These are phyloP conservation scores for Chlorencoelia australis DNA, from an alignment of 2,329 filamentous ascomycete species.

Conservation along the genomic window DNA sequence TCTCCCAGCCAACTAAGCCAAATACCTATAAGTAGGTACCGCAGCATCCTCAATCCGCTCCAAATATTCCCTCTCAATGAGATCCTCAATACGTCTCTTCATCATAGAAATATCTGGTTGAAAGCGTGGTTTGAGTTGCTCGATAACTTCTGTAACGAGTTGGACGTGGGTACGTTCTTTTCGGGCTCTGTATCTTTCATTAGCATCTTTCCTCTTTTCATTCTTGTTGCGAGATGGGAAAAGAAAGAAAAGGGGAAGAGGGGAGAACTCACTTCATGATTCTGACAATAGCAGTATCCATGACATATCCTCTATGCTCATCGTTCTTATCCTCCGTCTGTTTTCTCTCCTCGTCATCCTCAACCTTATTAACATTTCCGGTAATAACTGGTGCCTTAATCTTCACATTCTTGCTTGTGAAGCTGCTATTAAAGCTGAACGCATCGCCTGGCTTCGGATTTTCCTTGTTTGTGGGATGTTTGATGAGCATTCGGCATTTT, in stretches of 20 bases:
- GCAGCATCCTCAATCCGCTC: constrained; percentile 60
- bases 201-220: constrained; percentile 26
- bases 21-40: constrained; percentile 57
- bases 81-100: constrained; percentile 70
- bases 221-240: background rate
- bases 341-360: constrained; percentile 58
- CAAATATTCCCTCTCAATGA: constrained; percentile 69
- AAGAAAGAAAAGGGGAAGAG: constrained; percentile 1
- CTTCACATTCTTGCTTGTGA: constrained; percentile 72
- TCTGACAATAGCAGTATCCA: constrained; percentile 68
- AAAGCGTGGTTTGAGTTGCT: constrained; percentile 60
- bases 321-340: constrained; percentile 69
- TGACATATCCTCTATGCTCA: constrained; percentile 57
- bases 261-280: constrained; percentile 67
- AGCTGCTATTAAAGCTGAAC: constrained; percentile 75
- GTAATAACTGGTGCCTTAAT: constrained; percentile 84
- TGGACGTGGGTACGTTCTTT: constrained; percentile 61
- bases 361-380: constrained; percentile 69
- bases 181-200: constrained; percentile 49
- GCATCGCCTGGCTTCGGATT: constrained; percentile 61
- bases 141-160: constrained; percentile 61
- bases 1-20: constrained; percentile 56
- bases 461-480: constrained; percentile 72
- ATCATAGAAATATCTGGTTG: constrained; percentile 67
- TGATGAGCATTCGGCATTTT: constrained; percentile 72